Evolutionary conservation across 1,284 basidiomycete genomes (phyloP).

Genomic region (Agaricales sp.): DNA sequence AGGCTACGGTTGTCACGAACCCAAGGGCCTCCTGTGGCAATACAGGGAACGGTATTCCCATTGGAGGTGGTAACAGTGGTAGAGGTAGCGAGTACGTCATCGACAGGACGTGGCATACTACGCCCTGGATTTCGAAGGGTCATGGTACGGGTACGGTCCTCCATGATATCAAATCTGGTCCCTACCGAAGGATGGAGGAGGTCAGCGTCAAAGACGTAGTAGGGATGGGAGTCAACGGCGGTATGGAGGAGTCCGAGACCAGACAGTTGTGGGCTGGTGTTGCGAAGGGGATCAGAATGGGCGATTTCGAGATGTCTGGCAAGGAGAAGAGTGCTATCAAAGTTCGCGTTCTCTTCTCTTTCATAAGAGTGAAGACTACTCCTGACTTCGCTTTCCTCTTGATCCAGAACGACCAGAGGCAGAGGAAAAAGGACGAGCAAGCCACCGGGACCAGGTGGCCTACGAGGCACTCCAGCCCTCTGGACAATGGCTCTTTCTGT

Average conservation of each 20-base stretch:
- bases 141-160: conserved; percentile 34
- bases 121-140: conserved; percentile 36
- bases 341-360: conserved; percentile 31
- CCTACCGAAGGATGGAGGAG: conserved; percentile 52
- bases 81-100: conserved; percentile 37
- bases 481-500: conserved; percentile 66
- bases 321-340: conserved; percentile 89
- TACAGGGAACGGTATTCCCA: too few species aligned
- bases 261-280: conserved; percentile 83
- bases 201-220: conserved; percentile 45
- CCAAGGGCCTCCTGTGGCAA: too few species aligned
- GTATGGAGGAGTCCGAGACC: conserved; percentile 72
- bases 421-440: conserved; percentile 77
- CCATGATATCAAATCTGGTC: conserved; percentile 42
- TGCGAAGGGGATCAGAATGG: conserved; percentile 83
- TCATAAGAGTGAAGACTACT: not conserved
- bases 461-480: conserved; percentile 64
- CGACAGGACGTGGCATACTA: conserved; percentile 86
- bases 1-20: conserved; percentile 71
- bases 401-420: conserved; percentile 83
- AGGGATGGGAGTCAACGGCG: too few species aligned
- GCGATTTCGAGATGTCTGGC: conserved; percentile 88
- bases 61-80: conserved; percentile 20
- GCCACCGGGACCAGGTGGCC: conserved; percentile 68
- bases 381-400: not conserved